These are phyloP conservation scores for Tritrichomonas foetus DNA, from an alignment of 208 protist species.

Conservation along the genomic window DNA sequence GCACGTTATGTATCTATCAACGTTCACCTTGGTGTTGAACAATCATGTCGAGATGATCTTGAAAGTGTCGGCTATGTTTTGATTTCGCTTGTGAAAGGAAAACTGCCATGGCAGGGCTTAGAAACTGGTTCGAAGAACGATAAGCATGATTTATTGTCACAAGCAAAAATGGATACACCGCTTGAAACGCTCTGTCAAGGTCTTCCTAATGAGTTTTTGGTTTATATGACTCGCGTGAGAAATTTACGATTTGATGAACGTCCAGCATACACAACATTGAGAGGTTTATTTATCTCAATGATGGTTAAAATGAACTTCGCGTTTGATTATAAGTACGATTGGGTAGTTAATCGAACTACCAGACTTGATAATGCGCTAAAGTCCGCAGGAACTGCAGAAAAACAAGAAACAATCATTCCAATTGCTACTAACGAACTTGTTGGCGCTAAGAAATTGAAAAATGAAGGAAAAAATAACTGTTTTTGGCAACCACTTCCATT, in stretches of 20 bases:
- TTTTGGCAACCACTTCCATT: background rate
- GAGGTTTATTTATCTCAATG: background rate
- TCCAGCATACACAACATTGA: background rate
- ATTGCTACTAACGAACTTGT: background rate
- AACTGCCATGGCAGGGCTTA: background rate
- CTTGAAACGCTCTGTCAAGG: constrained; percentile 21
- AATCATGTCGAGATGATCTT: constrained; percentile 55
- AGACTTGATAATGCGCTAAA: background rate
- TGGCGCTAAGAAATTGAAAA: background rate
- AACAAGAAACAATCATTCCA: background rate
- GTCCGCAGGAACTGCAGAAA: background rate
- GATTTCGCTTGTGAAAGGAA: constrained; percentile 17
- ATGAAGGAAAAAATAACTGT: background rate
- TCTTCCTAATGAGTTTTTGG: background rate
- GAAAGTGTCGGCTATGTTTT: constrained; percentile 33
- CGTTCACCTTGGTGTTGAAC: constrained; percentile 96
- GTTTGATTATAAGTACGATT: constrained; percentile 31
- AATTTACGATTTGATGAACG: background rate
- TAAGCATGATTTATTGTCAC: background rate
- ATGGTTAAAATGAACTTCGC: background rate
- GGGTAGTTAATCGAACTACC: background rate
- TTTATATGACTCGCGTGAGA: background rate
- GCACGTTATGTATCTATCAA: constrained; percentile 98
- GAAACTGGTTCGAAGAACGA: background rate
- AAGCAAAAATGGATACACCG: constrained; percentile 26